phyloP scores from a whole-genome alignment of 108 stramenopile species.

The Skeletonema tropicum region DNA sequence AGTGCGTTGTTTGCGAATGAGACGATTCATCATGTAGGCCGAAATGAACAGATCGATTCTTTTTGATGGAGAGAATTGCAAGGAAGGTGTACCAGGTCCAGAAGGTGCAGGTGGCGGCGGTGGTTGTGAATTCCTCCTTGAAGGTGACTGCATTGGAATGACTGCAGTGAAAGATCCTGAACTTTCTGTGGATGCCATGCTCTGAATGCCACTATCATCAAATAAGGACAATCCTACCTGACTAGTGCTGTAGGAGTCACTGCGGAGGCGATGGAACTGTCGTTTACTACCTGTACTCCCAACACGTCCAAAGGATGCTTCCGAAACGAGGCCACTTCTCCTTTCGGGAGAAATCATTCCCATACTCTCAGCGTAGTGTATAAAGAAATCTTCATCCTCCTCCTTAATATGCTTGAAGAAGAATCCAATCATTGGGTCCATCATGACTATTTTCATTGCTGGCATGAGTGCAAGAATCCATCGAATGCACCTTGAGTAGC shows the following conservation, averaged over 20 bases:
- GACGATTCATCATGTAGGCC: constrained; percentile 8
- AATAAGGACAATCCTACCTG: constrained; percentile 37
- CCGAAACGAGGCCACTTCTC: neutral
- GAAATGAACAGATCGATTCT: constrained; percentile 20
- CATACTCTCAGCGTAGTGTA: constrained; percentile 49
- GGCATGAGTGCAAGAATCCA: constrained; percentile 59
- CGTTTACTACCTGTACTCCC: neutral
- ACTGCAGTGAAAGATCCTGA: neutral
- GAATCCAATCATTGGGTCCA: constrained; percentile 53
- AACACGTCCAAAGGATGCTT: neutral
- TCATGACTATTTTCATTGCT: constrained; percentile 50
- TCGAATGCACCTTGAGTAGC: constrained; percentile 59
- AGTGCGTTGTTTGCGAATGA: neutral
- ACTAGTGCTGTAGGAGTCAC: constrained; percentile 25
- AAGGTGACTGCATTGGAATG: constrained; percentile 5
- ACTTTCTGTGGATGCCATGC: constrained; percentile 12
- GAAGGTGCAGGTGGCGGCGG: neutral
- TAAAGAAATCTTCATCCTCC: constrained; percentile 38
- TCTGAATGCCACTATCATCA: constrained; percentile 14
- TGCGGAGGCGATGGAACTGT: constrained; percentile 7
- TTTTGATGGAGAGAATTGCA: constrained; percentile 10
- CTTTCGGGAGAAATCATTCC: constrained; percentile 46
- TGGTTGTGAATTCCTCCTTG: neutral
- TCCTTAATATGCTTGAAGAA: constrained; percentile 61
- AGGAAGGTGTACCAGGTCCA: constrained; percentile 2